Conservation (phyloP, 352 stramenopile species). For the Globisporangium ultimum region DNA sequence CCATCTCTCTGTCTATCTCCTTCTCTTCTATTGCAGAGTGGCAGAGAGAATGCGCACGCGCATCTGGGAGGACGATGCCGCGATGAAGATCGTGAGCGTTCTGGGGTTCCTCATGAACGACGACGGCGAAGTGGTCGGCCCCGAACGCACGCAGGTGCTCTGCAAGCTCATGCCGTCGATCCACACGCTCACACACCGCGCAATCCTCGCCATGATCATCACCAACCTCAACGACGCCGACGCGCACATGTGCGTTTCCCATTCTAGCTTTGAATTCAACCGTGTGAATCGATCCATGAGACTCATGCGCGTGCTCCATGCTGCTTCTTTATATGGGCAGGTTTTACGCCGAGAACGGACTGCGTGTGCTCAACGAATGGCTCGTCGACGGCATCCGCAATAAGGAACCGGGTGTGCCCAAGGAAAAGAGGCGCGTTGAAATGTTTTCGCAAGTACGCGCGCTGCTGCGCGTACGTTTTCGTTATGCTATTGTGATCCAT, state of each 20-base stretch:
- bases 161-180: slow-evolving; percentile 85
- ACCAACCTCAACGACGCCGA: slow-evolving; percentile 65
- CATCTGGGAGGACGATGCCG: slow-evolving; percentile 73
- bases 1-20: not conserved
- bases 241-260: slow-evolving; percentile 44
- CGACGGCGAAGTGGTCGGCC: slow-evolving; percentile 65
- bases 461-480: slow-evolving; percentile 44
- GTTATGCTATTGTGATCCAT: not conserved
- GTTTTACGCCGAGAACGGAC: slow-evolving; percentile 69
- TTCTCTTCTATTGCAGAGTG: not conserved
- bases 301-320: not conserved
- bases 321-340: slow-evolving; percentile 18
- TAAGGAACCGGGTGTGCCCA: slow-evolving; percentile 35
- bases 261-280: not conserved
- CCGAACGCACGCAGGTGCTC: slow-evolving; percentile 71
- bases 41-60: slow-evolving; percentile 46
- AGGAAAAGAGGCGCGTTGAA: slow-evolving; percentile 65
- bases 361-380: slow-evolving; percentile 75
- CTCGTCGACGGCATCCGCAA: slow-evolving; percentile 40
- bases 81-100: slow-evolving; percentile 81
- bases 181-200: slow-evolving; percentile 73
- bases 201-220: slow-evolving; percentile 74
- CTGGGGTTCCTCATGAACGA: slow-evolving; percentile 83
- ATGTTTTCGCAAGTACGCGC: slow-evolving; percentile 79
- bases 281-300: too few species aligned